A percentile compares a stretch with the other conserved stretches of the same genome.
These are phyloP conservation scores for Starmerella scarabaei DNA, from an alignment of 805 yeast genomes.

Conservation along the genomic window DNA sequence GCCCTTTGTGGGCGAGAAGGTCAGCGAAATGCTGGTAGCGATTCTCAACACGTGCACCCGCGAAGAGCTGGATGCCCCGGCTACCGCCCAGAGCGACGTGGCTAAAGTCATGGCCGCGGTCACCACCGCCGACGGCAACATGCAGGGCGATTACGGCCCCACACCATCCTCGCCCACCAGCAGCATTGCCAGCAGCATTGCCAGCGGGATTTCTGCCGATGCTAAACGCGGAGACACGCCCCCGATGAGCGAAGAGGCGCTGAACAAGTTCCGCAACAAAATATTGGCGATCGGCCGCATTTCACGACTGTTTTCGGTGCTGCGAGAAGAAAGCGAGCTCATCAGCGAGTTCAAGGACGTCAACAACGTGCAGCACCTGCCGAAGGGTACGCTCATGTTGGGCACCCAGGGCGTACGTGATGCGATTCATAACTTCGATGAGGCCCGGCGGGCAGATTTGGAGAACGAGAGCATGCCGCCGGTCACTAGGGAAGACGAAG, in stretches of 20 bases:
- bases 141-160: not conserved
- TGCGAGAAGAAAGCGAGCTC: constrained; percentile 77
- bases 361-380: constrained; percentile 60
- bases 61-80: constrained; percentile 57
- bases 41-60: constrained; percentile 89
- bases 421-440: constrained; percentile 62
- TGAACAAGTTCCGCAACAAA: constrained; percentile 43
- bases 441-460: constrained; percentile 67
- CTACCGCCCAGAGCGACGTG: constrained; percentile 5
- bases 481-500: constrained; percentile 28
- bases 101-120: constrained; percentile 18
- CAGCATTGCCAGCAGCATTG: constrained; percentile 1
- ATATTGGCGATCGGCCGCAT: constrained; percentile 93
- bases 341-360: constrained; percentile 65
- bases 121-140: constrained; percentile 5
- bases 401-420: constrained; percentile 69
- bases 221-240: not conserved
- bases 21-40: constrained; percentile 82
- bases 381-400: constrained; percentile 71
- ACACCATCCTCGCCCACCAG: not conserved
- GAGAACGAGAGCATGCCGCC: constrained; percentile 88
- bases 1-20: constrained; percentile 94
- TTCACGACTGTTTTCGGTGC: constrained; percentile 77
- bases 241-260: constrained; percentile 21
- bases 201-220: not conserved